phyloP scores from a whole-genome alignment of 495 filamentous ascomycete species.

The Amniculicola lignicola region DNA sequence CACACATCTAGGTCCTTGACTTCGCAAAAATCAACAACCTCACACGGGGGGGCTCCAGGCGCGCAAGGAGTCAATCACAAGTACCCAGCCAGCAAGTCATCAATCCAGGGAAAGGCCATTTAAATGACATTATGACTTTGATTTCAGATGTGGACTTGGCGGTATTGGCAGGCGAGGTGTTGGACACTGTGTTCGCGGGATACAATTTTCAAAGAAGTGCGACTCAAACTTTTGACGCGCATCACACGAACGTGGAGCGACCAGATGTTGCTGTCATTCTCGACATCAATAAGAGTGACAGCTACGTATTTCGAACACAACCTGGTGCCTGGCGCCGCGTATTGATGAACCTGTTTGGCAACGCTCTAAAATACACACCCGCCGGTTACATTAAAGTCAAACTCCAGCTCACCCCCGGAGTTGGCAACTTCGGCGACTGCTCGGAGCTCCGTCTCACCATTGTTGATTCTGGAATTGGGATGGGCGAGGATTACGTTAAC shows the following conservation, averaged over 20 bases:
- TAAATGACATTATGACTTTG: slow-evolving; percentile 36
- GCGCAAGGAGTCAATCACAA: slow-evolving; percentile 16
- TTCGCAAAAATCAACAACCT: slow-evolving; percentile 65
- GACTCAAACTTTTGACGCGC: slow-evolving; percentile 5
- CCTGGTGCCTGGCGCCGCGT: slow-evolving; percentile 71
- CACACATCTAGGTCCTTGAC: slow-evolving; percentile 48
- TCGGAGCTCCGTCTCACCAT: slow-evolving; percentile 50
- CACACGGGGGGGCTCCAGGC: slow-evolving; percentile 40
- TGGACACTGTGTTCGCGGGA: slow-evolving; percentile 58
- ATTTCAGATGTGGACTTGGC: slow-evolving; percentile 44
- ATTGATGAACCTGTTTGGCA: slow-evolving; percentile 80
- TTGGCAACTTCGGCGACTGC: slow-evolving; percentile 31
- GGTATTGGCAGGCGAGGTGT: slow-evolving; percentile 56
- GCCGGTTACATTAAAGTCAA: slow-evolving; percentile 63
- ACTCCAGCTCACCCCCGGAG: slow-evolving; percentile 47
- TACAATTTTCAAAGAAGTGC: slow-evolving; percentile 38
- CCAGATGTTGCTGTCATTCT: slow-evolving; percentile 56
- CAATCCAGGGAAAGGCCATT: slow-evolving; percentile 13
- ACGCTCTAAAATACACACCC: slow-evolving; percentile 64
- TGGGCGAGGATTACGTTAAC: slow-evolving; percentile 64
- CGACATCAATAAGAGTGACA: slow-evolving; percentile 55
- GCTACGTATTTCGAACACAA: slow-evolving; percentile 64
- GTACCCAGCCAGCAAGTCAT: slow-evolving; percentile 13
- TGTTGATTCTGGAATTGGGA: slow-evolving; percentile 66
- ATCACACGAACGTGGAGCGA: slow-evolving; percentile 26